Evolutionary conservation across 2,329 filamentous ascomycete species (phyloP).

Genomic region (Monosporascus sp.): DNA sequence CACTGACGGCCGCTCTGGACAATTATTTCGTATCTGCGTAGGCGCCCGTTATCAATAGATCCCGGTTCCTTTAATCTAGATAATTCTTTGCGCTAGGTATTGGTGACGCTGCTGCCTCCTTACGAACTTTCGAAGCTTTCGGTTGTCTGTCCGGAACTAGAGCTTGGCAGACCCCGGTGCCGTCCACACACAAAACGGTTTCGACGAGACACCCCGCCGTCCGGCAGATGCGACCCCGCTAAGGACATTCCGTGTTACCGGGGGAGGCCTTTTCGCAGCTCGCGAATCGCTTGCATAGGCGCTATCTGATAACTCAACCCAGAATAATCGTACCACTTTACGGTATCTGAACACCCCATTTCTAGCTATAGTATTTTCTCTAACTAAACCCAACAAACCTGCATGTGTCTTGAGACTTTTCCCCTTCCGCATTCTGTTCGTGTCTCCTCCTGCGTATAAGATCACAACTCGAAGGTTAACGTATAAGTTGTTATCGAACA

Average conservation of each 20-base stretch:
- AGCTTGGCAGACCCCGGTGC: too few species aligned
- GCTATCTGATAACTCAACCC: background rate
- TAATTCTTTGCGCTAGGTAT: too few species aligned
- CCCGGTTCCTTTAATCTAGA: too few species aligned
- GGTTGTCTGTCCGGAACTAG: too few species aligned
- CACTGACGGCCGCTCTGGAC: too few species aligned
- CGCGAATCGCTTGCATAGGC: background rate
- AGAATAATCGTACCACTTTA: background rate
- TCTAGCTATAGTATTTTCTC: background rate
- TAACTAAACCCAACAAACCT: background rate
- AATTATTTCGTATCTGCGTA: too few species aligned
- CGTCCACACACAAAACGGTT: too few species aligned
- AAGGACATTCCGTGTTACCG: background rate
- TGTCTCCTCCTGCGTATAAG: background rate
- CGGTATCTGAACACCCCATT: background rate
- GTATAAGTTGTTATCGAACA: background rate
- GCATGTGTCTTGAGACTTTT: background rate
- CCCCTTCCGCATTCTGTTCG: background rate
- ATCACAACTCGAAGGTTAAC: background rate
- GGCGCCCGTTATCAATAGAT: too few species aligned
- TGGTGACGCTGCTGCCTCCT: too few species aligned
- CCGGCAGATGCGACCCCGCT: background rate
- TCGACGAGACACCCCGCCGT: background rate
- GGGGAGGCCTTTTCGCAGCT: background rate
- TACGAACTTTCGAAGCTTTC: too few species aligned